Conservation (phyloP, 768 basidiomycete species). For the Podaxis sp. region DNA sequence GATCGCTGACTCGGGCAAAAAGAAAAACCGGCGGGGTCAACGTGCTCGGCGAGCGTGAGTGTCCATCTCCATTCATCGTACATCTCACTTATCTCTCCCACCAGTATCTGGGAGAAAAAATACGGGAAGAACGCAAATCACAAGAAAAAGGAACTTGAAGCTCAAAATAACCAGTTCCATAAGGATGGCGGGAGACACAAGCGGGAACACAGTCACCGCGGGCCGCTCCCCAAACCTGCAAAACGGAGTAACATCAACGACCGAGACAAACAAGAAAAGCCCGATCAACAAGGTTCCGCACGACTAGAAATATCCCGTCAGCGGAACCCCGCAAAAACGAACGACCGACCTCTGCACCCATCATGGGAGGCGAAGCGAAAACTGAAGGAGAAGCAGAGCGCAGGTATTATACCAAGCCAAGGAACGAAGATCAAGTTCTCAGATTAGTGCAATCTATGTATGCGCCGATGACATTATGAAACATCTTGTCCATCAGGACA, state of each 20-base stretch:
- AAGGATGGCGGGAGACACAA: background rate
- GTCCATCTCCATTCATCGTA: constrained; percentile 5
- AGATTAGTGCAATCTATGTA: constrained; percentile 17
- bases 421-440: constrained; percentile 85
- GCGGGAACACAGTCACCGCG: background rate
- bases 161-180: constrained; percentile 5
- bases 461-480: background rate
- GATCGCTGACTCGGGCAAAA: constrained; percentile 44
- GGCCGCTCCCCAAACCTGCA: background rate
- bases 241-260: background rate
- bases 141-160: constrained; percentile 50
- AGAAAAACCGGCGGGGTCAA: constrained; percentile 92
- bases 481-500: background rate
- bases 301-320: background rate
- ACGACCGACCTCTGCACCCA: constrained; percentile 69
- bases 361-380: constrained; percentile 96
- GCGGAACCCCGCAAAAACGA: constrained; percentile 17
- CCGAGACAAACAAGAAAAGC: constrained; percentile 5
- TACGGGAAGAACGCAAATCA: constrained; percentile 92
- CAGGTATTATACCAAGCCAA: constrained; percentile 62
- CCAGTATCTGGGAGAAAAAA: constrained; percentile 97
- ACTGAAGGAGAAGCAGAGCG: constrained; percentile 67
- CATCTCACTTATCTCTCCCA: background rate
- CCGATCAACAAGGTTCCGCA: background rate
- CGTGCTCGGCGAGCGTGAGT: constrained; percentile 93